Evolutionary conservation across 78 protist species (phyloP).

Genomic region (Dictyostelium purpureum): DNA sequence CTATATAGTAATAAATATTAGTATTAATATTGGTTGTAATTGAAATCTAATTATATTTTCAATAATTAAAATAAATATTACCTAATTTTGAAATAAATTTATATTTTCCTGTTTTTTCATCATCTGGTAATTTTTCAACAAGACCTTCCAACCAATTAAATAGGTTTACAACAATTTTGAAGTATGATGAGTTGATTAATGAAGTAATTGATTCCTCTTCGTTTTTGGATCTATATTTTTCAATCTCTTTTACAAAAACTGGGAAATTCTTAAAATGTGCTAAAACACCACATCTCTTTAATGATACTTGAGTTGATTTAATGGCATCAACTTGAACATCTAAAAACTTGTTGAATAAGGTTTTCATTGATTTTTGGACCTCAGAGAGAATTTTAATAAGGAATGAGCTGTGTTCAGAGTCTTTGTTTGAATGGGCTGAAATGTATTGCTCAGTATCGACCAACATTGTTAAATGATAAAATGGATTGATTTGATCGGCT

Average conservation of each 20-base stretch:
- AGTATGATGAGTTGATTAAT: conserved; percentile 29
- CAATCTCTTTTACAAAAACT: conserved; percentile 21
- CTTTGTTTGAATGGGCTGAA: background rate
- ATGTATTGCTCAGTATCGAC: conserved; percentile 44
- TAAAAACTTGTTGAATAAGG: conserved; percentile 57
- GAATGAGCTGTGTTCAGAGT: conserved; percentile 12
- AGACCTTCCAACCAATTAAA: conserved; percentile 45
- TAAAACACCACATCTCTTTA: conserved; percentile 66
- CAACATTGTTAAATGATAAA: conserved; percentile 50
- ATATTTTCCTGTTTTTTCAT: conserved; percentile 28
- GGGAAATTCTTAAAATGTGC: conserved; percentile 53
- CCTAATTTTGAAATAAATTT: conserved; percentile 50
- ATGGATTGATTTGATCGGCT: conserved; percentile 70
- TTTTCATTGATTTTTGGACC: conserved; percentile 67
- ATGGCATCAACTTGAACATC: conserved; percentile 60
- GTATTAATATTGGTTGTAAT: too few relatives aligned
- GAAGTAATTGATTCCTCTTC: conserved; percentile 30
- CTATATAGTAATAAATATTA: too few relatives aligned
- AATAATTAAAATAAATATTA: too few relatives aligned
- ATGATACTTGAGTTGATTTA: conserved; percentile 55
- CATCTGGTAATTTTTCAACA: conserved; percentile 44
- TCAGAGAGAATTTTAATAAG: conserved; percentile 34
- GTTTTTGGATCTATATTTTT: conserved; percentile 3
- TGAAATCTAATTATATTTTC: too few relatives aligned
- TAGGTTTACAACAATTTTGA: conserved; percentile 19